phyloP scores from a whole-genome alignment of 2,329 filamentous ascomycete genomes.

The Pseudogymnoascus sp. region DNA sequence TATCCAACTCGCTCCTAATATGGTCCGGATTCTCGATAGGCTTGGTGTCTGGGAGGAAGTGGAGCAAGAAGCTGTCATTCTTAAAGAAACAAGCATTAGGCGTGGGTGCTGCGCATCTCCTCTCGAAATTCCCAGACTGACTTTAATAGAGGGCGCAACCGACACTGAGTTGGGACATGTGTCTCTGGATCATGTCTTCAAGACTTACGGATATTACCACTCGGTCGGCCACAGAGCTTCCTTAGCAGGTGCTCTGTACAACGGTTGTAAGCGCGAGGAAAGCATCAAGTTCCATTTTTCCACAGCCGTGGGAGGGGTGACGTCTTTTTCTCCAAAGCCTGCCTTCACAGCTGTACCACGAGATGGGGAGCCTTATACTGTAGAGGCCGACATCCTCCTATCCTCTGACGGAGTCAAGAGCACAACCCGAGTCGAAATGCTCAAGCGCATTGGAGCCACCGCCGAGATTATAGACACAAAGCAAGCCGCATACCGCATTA shows the following conservation, averaged over 20 bases:
- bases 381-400: constrained; percentile 48
- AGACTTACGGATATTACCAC: constrained; percentile 67
- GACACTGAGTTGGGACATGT: constrained; percentile 66
- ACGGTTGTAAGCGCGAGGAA: constrained; percentile 58
- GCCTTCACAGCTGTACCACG: constrained; percentile 53
- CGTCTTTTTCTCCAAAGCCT: constrained; percentile 52
- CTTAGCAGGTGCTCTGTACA: constrained; percentile 61
- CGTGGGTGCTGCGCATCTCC: constrained; percentile 34
- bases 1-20: constrained; percentile 78
- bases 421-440: constrained; percentile 43
- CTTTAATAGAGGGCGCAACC: constrained; percentile 51
- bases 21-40: constrained; percentile 66
- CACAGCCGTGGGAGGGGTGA: constrained; percentile 47
- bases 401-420: constrained; percentile 52
- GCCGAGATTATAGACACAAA: constrained; percentile 59
- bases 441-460: constrained; percentile 37
- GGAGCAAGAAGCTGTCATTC: constrained; percentile 61
- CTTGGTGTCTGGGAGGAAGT: constrained; percentile 68
- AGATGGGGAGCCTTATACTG: constrained; percentile 43
- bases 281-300: constrained; percentile 64
- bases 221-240: constrained; percentile 73
- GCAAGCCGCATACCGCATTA: constrained; percentile 73
- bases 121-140: background rate
- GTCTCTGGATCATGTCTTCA: constrained; percentile 57
- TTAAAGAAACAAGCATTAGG: constrained; percentile 66